Evolutionary conservation across 352 stramenopile species (phyloP), one percentile per base, ranked within the genome.

Genomic region (Globisporangium paddicum): DNA sequence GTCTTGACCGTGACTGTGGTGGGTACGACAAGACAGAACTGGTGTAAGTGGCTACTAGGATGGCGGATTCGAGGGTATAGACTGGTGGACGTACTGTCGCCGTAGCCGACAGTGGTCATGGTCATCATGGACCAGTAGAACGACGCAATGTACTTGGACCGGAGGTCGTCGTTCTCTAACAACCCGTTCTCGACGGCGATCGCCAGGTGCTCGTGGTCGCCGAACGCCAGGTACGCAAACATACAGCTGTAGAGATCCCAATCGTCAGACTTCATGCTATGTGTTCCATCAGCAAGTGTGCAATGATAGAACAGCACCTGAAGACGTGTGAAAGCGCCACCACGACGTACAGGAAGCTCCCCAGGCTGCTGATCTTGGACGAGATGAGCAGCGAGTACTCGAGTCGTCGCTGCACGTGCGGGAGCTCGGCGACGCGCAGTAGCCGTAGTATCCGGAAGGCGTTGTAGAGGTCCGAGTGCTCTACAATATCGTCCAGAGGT

Each of bases 101-200:
- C 82, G 52, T 90, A 92, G 56, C 82, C 82, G 26, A 90, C 81
- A 0, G 82, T 90, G 10, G 82, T 86, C 69, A 93, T 87, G 0
- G 84, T 93, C 84, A 90, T 93, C 69, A 93, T 91, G 23, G 84
- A 80, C 84, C 81, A 90, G 68, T 93, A 93, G n/a, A 87, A 89
- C 2, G 84, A 69, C 9, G 84, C 81, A 19, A 93, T 79, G 59
- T 91, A 93, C 55, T 85, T 77, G 25, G 79, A 77, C 14, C 74
- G 63, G 34, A 90, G 64, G 19, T 79, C 69, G 10, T 72, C 46
- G 40, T 89, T 70, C 51, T 88, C 66, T 16, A 91, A 58, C 32
- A 71, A 40, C 2, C 68, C 72, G 3, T 68, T 50, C 2, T 68
- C 66, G n/a, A 90, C 26, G 0, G 81, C 78, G 16, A 76, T 50